These are phyloP conservation scores for Trichosporon ovoides DNA, from an alignment of 1,284 basidiomycete genomes.

Conservation along the genomic window DNA sequence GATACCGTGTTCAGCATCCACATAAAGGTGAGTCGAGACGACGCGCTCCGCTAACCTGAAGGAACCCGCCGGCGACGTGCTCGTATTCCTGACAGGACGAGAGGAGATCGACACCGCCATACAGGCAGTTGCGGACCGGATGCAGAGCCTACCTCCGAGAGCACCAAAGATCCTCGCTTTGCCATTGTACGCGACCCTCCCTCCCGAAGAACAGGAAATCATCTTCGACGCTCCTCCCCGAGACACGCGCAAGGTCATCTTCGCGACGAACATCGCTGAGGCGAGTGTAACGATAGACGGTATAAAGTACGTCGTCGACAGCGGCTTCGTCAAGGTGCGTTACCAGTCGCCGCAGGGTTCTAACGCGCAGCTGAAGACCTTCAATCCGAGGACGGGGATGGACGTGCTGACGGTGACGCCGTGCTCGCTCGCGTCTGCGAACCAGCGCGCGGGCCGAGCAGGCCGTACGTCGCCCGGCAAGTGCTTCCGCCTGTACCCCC, in stretches of 20 bases:
- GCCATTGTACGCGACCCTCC: conserved; percentile 81
- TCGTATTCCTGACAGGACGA: conserved; percentile 91
- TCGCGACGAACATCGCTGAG: conserved; percentile 95
- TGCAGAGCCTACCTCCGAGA: conserved; percentile 66
- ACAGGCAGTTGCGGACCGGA: conserved; percentile 70
- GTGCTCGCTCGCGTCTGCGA: conserved; percentile 74
- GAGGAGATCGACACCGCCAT: conserved; percentile 91
- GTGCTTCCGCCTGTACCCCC: conserved; percentile 87
- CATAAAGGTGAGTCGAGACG: conserved; percentile 56
- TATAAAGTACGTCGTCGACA: conserved; percentile 90
- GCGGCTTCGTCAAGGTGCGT: conserved; percentile 84
- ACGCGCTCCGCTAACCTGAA: conserved; percentile 49
- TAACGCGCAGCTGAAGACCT: conserved; percentile 64
- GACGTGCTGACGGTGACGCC: conserved; percentile 75
- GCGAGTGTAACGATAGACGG: conserved; percentile 96
- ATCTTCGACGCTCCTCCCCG: conserved; percentile 72
- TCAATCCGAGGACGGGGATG: conserved; percentile 73
- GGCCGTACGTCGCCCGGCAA: conserved; percentile 85
- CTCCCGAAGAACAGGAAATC: conserved; percentile 74
- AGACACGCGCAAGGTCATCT: conserved; percentile 79
- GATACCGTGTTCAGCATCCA: conserved; percentile 84
- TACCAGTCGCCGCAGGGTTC: conserved; percentile 17
- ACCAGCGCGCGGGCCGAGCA: conserved; percentile 81
- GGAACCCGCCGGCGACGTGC: conserved; percentile 71
- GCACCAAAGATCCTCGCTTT: conserved; percentile 61